Conservation (phyloP, 116 monocot species). For the Phalaenopsis hybrid region DNA sequence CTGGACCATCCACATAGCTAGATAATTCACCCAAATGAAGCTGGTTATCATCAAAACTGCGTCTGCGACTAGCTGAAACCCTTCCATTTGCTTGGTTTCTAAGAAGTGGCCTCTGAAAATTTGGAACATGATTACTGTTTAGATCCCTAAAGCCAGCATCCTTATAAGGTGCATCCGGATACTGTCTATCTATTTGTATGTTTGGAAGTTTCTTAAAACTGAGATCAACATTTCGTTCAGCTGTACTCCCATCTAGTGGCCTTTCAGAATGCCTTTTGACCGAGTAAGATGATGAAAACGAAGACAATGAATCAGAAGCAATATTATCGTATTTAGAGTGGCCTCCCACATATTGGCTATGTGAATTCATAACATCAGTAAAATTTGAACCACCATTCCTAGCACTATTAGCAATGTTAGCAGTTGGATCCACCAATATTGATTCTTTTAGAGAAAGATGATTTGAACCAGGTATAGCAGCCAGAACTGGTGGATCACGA, state of each 20-base stretch:
- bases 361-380: slow-evolving; percentile 28
- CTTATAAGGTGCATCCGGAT: slow-evolving; percentile 44
- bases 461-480: slow-evolving; percentile 50
- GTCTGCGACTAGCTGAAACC: slow-evolving; percentile 51
- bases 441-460: slow-evolving; percentile 36
- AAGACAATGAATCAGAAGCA: slow-evolving; percentile 53
- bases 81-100: slow-evolving; percentile 77
- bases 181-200: slow-evolving; percentile 50
- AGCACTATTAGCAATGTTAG: slow-evolving; percentile 26
- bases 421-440: slow-evolving; percentile 49
- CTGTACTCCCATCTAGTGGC: slow-evolving; percentile 33
- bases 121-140: slow-evolving; percentile 71
- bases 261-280: slow-evolving; percentile 58
- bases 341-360: slow-evolving; percentile 46
- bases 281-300: slow-evolving; percentile 37
- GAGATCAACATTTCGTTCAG: slow-evolving; percentile 38
- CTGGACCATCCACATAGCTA: slow-evolving; percentile 60
- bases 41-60: slow-evolving; percentile 83
- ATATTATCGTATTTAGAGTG: slow-evolving; percentile 36
- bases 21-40: slow-evolving; percentile 47
- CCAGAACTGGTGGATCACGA: slow-evolving; percentile 76
- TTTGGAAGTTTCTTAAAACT: slow-evolving; percentile 36
- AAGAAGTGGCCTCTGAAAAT: slow-evolving; percentile 93
- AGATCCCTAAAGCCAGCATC: slow-evolving; percentile 55
- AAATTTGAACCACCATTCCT: slow-evolving; percentile 61